Evolutionary conservation across 2,329 filamentous ascomycete genomes (phyloP).

Genomic region (Mycocentrospora acerina): DNA sequence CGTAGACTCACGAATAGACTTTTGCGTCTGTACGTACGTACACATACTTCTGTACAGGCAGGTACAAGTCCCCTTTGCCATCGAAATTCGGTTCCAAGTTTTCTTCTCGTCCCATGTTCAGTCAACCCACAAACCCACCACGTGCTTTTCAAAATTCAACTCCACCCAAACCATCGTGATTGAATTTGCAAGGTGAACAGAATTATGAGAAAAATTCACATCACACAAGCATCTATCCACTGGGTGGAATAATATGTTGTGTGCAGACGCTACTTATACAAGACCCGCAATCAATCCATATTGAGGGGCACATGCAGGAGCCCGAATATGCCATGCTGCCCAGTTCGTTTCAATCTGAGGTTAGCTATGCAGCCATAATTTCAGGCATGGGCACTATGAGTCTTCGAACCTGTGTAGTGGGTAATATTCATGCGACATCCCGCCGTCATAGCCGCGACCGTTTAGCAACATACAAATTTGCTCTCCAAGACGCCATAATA

Average conservation of each 20-base stretch:
- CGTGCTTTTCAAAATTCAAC: background rate
- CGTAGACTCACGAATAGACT: too few relatives aligned
- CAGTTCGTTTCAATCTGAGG: conserved; percentile 27
- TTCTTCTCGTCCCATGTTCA: background rate
- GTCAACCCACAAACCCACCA: conserved; percentile 11
- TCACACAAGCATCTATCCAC: too few relatives aligned
- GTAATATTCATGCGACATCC: conserved; percentile 17
- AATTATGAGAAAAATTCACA: too few relatives aligned
- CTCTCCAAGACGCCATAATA: too few relatives aligned
- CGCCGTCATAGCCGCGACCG: conserved; percentile 28
- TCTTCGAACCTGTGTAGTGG: conserved; percentile 24
- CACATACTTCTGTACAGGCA: too few relatives aligned
- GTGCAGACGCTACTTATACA: background rate
- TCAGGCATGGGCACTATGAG: conserved; percentile 8
- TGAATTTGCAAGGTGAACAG: too few relatives aligned
- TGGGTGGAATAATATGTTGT: too few relatives aligned
- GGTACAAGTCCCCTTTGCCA: too few relatives aligned
- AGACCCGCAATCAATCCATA: conserved; percentile 8
- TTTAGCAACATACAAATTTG: conserved; percentile 6
- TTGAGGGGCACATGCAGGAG: conserved; percentile 15
- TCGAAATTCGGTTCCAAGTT: too few relatives aligned
- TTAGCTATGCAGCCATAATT: conserved; percentile 21
- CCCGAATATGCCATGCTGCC: conserved; percentile 39
- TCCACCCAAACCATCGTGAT: too few relatives aligned
- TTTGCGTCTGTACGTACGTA: too few relatives aligned